Base-by-base conservation (phyloP, 2,329 filamentous ascomycete species). In the Colletotrichum gigasporum region DNA sequence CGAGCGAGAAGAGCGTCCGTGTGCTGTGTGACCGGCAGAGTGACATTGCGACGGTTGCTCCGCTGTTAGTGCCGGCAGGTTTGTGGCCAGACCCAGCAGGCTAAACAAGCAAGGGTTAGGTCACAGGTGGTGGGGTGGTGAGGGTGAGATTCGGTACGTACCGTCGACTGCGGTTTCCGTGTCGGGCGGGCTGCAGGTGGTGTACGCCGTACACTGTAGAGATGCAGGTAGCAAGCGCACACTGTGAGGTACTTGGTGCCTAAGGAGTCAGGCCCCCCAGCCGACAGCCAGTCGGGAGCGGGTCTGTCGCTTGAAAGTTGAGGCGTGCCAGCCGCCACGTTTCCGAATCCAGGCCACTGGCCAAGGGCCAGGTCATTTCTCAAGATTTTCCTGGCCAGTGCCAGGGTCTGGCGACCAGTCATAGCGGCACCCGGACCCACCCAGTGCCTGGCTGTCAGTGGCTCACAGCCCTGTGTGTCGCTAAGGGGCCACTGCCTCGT, bases 311-410 rank as follows among this genome's bases (percentile, higher is more conserved):
- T 64, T 61, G 55, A 47, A 24, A 47, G 41, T 64, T 61, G 55
- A 47, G 18, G 63, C 50, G 63, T 65, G 57, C 58, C 63, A 65
- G 58, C 51, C 63, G 63, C 63, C 63, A 57, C 58, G 63, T 57
- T 65, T 65, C 63, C 63, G 51, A 65, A 63, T 65, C 44, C 50
- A 65, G 51, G 51, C 58, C 35, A 44, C 11, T 42, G 37, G 54
- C 35, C 44, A 51, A 58, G 59, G 44, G 26, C 34, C 57, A 35
- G 41, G 48, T 62, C 58, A 63, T 52, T 51, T 65, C 58, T 63
- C 63, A 16, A 11, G n/a, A n/a, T 12, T 41, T 39, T 51, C n/a
- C n/a, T 51, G 39, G 14, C n/a, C 39, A 7, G 39, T 16, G n/a
- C 30, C 26, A 30, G 57, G 44, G 50, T 56, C 22, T 44, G 28